phyloP scores from a whole-genome alignment of 208 protist genomes.

The Crithidia thermophila region DNA sequence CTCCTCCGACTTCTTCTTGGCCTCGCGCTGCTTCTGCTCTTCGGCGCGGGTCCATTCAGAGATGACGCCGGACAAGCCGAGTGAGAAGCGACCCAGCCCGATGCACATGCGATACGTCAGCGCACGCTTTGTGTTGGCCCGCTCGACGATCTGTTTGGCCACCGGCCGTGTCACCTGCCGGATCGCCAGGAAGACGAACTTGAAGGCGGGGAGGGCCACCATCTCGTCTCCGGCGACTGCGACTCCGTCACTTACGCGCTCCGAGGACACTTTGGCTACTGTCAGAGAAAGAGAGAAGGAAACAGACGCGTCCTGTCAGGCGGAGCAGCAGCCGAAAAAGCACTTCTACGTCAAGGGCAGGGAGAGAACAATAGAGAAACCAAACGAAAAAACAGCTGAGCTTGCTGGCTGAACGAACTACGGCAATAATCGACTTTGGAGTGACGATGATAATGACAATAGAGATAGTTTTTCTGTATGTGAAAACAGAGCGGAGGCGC shows the following conservation, averaged over 20 bases:
- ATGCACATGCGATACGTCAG: slow-evolving; percentile 76
- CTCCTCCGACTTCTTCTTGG: slow-evolving; percentile 33
- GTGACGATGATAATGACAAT: no score
- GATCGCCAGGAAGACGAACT: slow-evolving; percentile 77
- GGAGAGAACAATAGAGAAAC: no score
- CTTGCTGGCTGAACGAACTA: no score
- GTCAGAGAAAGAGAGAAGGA: background rate
- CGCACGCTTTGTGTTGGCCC: slow-evolving; percentile 53
- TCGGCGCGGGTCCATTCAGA: slow-evolving; percentile 63
- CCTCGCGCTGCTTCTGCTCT: slow-evolving; percentile 34
- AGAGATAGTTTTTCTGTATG: no score
- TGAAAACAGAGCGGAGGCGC: no score
- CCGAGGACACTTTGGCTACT: slow-evolving; percentile 10
- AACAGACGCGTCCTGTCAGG: no score
- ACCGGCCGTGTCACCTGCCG: slow-evolving; percentile 82
- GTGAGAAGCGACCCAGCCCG: slow-evolving; percentile 73
- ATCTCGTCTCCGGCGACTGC: slow-evolving; percentile 38
- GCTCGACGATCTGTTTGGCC: slow-evolving; percentile 54
- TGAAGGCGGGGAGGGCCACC: slow-evolving; percentile 74
- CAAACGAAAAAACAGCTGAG: no score
- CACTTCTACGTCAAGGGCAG: no score
- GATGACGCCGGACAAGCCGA: slow-evolving; percentile 73
- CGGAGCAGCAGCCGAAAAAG: no score
- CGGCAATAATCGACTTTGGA: no score
- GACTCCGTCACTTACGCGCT: background rate